These are phyloP conservation scores for Entrophospora sp. DNA, from an alignment of 192 early-diverging fungal species.

Conservation along the genomic window DNA sequence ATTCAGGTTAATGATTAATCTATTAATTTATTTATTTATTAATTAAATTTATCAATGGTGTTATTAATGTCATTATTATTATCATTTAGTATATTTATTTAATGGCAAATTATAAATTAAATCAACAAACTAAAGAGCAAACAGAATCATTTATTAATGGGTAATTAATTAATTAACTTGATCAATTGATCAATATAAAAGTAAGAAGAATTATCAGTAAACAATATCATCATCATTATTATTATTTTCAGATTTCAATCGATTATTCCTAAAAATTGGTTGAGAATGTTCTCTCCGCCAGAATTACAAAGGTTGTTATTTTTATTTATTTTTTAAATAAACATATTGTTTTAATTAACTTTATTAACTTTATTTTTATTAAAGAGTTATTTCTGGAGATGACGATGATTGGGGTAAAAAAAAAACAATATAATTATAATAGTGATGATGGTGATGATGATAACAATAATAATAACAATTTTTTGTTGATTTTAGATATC, in stretches of 20 bases:
- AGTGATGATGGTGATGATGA: no score
- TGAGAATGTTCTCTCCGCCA: constrained; percentile 78
- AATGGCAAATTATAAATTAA: constrained; percentile 70
- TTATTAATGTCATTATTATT: constrained; percentile 23
- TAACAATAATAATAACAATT: no score
- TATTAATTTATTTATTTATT: neutral
- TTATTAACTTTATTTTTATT: neutral
- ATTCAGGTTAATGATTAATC: constrained; percentile 19
- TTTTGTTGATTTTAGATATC: no score
- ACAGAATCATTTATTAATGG: constrained; percentile 68
- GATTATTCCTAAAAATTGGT: constrained; percentile 70
- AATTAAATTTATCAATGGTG: constrained; percentile 19
- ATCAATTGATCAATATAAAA: constrained; percentile 36
- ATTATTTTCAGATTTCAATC: constrained; percentile 31
- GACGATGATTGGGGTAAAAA: constrained; percentile 49
- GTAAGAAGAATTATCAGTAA: constrained; percentile 26
- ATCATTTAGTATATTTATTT: constrained; percentile 64
- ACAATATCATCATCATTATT: neutral
- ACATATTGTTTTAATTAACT: neutral
- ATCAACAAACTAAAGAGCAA: constrained; percentile 56
- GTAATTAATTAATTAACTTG: constrained; percentile 30
- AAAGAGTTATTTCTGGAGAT: constrained; percentile 50
- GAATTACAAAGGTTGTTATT: constrained; percentile 60
- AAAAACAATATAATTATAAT: no score
- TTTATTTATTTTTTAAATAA: neutral